These are phyloP conservation scores for Mycosphaerella sp. DNA, from an alignment of 2,329 filamentous ascomycete genomes.

Conservation along the genomic window DNA sequence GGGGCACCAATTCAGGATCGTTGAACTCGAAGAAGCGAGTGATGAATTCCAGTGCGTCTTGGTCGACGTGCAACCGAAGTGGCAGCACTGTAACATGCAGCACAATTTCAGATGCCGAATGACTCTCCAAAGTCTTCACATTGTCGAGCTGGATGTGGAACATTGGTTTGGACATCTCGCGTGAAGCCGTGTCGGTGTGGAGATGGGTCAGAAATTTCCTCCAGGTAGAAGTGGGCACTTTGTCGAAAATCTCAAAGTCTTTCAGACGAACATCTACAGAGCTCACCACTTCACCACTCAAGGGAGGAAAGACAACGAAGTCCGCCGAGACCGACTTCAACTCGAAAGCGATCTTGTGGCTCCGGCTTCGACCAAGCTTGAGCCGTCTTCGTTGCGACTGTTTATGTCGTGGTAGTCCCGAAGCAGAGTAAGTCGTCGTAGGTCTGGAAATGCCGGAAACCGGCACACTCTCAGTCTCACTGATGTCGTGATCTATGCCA, in stretches of 20 bases:
- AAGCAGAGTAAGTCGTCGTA: conserved; percentile 42
- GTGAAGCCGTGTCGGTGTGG: conserved; percentile 67
- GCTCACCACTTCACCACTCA: conserved; percentile 73
- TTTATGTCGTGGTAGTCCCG: conserved; percentile 25
- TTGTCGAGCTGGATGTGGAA: conserved; percentile 81
- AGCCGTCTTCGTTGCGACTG: conserved; percentile 42
- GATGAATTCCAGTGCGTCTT: conserved; percentile 95
- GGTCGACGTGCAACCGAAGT: conserved; percentile 86
- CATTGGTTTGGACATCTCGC: conserved; percentile 84
- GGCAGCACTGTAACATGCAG: conserved; percentile 64
- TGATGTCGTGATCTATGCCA: conserved; percentile 75
- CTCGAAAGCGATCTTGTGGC: conserved; percentile 94
- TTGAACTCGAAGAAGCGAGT: conserved; percentile 98
- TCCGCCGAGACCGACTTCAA: conserved; percentile 78
- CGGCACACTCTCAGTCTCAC: conserved; percentile 83
- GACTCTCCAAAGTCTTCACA: conserved; percentile 74
- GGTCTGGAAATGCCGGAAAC: conserved; percentile 59
- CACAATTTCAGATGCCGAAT: conserved; percentile 85
- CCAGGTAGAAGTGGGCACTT: conserved; percentile 93
- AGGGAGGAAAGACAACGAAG: conserved; percentile 69
- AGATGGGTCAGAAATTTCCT: conserved; percentile 96
- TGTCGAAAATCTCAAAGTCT: conserved; percentile 86
- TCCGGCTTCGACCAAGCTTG: conserved; percentile 74
- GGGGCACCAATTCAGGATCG: conserved; percentile 55
- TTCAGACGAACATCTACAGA: conserved; percentile 77